Evolutionary conservation across 1,284 basidiomycete species (phyloP).

Genomic region (Microbotryomycetes sp.): DNA sequence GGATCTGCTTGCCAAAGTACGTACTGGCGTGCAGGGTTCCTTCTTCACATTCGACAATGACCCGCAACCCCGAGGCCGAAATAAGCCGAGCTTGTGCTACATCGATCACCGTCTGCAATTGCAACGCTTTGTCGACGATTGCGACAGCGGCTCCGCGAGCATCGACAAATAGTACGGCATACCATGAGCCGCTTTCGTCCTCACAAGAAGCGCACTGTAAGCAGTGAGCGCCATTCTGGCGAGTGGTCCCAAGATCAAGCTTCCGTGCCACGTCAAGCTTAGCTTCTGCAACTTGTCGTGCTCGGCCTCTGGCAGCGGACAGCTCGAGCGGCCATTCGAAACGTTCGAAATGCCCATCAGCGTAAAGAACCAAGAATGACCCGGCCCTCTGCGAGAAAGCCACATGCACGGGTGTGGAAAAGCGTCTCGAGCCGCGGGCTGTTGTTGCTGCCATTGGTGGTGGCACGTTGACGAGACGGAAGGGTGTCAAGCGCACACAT

Average conservation of each 20-base stretch:
- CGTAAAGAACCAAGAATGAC: conserved; percentile 59
- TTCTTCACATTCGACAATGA: too few species aligned
- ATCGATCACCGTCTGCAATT: background rate
- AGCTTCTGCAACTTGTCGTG: conserved; percentile 13
- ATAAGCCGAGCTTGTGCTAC: background rate
- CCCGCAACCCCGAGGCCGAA: too few species aligned
- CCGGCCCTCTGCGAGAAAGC: conserved; percentile 58
- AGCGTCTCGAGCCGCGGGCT: conserved; percentile 47
- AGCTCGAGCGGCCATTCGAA: conserved; percentile 48
- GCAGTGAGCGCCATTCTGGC: too few species aligned
- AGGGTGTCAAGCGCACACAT: conserved; percentile 78
- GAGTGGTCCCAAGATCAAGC: too few species aligned
- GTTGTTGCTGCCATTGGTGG: conserved; percentile 85
- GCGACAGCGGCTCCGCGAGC: background rate
- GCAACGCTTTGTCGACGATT: background rate
- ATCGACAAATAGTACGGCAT: background rate
- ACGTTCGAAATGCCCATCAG: conserved; percentile 51
- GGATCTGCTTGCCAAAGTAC: too few species aligned
- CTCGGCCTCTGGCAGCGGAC: background rate
- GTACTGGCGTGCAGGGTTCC: too few species aligned
- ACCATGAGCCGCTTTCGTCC: too few species aligned
- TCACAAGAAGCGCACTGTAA: too few species aligned
- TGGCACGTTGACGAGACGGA: conserved; percentile 86
- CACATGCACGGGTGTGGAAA: conserved; percentile 58
- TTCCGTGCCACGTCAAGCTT: too few species aligned